phyloP scores from a whole-genome alignment of 768 basidiomycete genomes.

The Cystofilobasidium capitatum region DNA sequence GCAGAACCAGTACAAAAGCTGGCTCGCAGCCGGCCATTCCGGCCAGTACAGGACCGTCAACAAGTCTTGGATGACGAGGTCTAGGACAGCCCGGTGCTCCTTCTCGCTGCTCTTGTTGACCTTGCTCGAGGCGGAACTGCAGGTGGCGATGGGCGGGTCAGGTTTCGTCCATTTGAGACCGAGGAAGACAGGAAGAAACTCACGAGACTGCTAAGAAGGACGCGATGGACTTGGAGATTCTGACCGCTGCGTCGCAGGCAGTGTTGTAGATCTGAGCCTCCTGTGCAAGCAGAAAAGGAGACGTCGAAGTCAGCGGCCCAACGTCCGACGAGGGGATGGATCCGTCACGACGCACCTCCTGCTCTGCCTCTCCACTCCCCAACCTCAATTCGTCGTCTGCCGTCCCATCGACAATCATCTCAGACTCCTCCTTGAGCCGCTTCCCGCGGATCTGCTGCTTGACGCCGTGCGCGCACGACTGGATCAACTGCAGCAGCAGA shows the following conservation, averaged over 20 bases:
- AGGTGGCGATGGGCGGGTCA: background rate
- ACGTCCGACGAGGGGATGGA: background rate
- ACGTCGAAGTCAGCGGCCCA: background rate
- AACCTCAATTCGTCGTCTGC: constrained; percentile 37
- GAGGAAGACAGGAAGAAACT: background rate
- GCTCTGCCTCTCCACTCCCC: constrained; percentile 1
- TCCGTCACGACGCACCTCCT: constrained; percentile 8
- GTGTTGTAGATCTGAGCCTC: constrained; percentile 24
- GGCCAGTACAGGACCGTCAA: constrained; percentile 84
- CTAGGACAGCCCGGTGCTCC: constrained; percentile 86
- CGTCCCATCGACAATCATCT: constrained; percentile 21
- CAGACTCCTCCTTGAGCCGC: background rate
- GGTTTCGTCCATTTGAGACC: background rate
- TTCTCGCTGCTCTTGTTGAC: constrained; percentile 83
- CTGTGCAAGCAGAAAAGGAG: constrained; percentile 2
- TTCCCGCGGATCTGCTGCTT: background rate
- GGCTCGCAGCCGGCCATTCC: constrained; percentile 88
- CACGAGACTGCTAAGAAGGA: constrained; percentile 22
- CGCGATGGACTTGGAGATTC: constrained; percentile 21
- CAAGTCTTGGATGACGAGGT: constrained; percentile 78
- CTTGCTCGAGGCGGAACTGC: constrained; percentile 62
- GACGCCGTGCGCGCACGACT: constrained; percentile 86
- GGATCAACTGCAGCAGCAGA: constrained; percentile 85
- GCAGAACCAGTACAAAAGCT: constrained; percentile 68
- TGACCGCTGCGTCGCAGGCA: constrained; percentile 9